phyloP scores from a whole-genome alignment of 169 alveolate genomes.

The Babesia microti region DNA sequence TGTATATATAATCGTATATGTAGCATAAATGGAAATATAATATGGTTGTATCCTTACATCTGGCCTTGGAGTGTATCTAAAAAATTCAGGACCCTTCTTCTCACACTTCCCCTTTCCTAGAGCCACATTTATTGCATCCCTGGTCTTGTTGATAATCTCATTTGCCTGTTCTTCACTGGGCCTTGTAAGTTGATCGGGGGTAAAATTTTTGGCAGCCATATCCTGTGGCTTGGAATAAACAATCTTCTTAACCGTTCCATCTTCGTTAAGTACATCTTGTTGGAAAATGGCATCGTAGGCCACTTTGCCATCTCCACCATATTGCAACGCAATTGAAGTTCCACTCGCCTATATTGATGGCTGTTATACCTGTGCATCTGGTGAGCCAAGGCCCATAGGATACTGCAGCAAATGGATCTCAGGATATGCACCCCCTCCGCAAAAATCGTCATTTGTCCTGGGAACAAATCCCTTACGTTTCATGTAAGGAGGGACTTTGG shows the following conservation, averaged over 20 bases:
- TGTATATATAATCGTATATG: not conserved
- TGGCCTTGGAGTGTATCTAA: conserved; percentile 68
- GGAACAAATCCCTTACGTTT: conserved; percentile 48
- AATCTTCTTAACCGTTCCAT: conserved; percentile 38
- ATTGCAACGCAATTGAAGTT: conserved; percentile 35
- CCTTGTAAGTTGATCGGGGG: conserved; percentile 31
- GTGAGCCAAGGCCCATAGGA: conserved; percentile 61
- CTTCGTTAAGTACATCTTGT: conserved; percentile 19
- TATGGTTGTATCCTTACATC: conserved; percentile 4
- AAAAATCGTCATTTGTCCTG: conserved; percentile 56
- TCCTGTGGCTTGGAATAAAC: conserved; percentile 47
- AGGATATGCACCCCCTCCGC: conserved; percentile 71
- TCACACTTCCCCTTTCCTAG: conserved; percentile 34
- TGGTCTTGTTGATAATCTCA: conserved; percentile 57
- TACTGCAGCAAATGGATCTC: conserved; percentile 63
- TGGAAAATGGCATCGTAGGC: conserved; percentile 51
- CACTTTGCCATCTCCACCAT: conserved; percentile 51
- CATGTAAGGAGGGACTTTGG: no score
- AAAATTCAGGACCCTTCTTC: conserved; percentile 54
- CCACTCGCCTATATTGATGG: not conserved
- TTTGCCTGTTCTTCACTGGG: conserved; percentile 63
- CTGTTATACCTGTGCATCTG: no score
- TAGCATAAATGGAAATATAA: not conserved
- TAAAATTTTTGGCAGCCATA: conserved; percentile 52
- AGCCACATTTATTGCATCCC: conserved; percentile 57